These are phyloP conservation scores for Phallus indusiatus DNA, from an alignment of 768 basidiomycete genomes.

Conservation along the genomic window DNA sequence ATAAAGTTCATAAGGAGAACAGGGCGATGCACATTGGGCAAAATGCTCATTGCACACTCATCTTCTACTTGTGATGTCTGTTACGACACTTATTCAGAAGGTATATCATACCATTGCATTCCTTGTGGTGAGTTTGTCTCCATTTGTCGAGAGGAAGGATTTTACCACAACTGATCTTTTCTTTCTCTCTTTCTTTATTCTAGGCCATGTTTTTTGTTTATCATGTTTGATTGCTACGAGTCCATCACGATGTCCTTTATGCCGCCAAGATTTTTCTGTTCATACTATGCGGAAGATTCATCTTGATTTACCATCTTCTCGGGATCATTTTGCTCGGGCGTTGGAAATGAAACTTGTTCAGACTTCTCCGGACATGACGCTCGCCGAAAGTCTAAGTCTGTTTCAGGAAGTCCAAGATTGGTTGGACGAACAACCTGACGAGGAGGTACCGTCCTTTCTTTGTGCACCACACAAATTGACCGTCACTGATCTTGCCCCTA, in stretches of 20 bases:
- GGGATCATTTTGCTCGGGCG: neutral
- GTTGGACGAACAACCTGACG: conserved; percentile 3
- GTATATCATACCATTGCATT: conserved; percentile 52
- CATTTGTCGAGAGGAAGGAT: conserved; percentile 11
- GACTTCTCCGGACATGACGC: conserved; percentile 8
- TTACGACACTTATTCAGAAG: conserved; percentile 51
- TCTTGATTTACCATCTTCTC: conserved; percentile 1
- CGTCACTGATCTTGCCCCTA: neutral
- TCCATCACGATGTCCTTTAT: conserved; percentile 8
- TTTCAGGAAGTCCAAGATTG: conserved; percentile 11
- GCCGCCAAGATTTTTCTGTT: conserved; percentile 5
- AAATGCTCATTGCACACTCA: conserved; percentile 64
- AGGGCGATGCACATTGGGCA: conserved; percentile 6
- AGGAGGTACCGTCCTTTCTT: neutral
- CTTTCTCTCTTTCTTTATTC: conserved; percentile 1
- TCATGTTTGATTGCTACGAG: conserved; percentile 7
- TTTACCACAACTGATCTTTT: conserved; percentile 8
- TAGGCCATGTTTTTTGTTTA: conserved; percentile 8
- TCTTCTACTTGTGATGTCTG: conserved; percentile 72
- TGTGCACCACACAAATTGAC: neutral
- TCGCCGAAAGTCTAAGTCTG: conserved; percentile 2
- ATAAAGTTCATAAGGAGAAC: neutral
- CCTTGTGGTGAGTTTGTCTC: conserved; percentile 55
- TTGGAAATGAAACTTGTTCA: conserved; percentile 8
- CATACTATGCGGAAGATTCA: conserved; percentile 6